Evolutionary conservation across 192 early-diverging fungal species (phyloP), one percentile per base, ranked within the genome.

Genomic region (Fimicolochytrium jonesii): DNA sequence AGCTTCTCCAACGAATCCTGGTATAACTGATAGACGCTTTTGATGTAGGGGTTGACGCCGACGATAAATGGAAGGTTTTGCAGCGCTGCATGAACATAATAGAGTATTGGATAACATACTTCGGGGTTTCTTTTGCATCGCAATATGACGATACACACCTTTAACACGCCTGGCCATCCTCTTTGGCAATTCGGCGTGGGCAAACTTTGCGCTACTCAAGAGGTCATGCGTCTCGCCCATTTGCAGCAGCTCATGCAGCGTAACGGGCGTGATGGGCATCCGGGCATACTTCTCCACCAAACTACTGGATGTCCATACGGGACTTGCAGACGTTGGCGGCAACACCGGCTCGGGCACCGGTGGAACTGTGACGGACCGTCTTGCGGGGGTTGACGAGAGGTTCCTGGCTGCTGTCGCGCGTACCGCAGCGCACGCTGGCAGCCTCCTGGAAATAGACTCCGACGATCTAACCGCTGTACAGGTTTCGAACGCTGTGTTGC

Each of bases 31-130:
- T 94, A 94, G 13, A 95, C 85, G 35, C 76, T 74, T 36, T 86
- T 77, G 51, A 98, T 93, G 63, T 92, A 82, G 2, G 95, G 95
- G 70, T 98, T 98, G 44, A 91, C 91, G 54, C 92, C 95, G 32
- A 98, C 93, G 47, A 98, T 98, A 67, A 93, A 96, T 0, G 93
- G 94, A 32, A 95, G 77, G 43, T 83, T 88, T 71, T 96, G 90
- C 47, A 96, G 86, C 5, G 88, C 90, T 76, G 49, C 10, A n/a
- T n/a, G n/a, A n/a, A n/a, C n/a, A n/a, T n/a, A n/a, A n/a, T n/a
- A n/a, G n/a, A n/a, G n/a, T n/a, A n/a, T n/a, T n/a, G n/a, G n/a
- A n/a, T n/a, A n/a, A n/a, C n/a, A n/a, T n/a, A n/a, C n/a, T n/a
- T n/a, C n/a, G n/a, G n/a, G n/a, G n/a, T n/a, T n/a, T n/a, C n/a